These are phyloP conservation scores for Saccharomycopsis guyanensis DNA, from an alignment of 805 yeast species.

Conservation along the genomic window DNA sequence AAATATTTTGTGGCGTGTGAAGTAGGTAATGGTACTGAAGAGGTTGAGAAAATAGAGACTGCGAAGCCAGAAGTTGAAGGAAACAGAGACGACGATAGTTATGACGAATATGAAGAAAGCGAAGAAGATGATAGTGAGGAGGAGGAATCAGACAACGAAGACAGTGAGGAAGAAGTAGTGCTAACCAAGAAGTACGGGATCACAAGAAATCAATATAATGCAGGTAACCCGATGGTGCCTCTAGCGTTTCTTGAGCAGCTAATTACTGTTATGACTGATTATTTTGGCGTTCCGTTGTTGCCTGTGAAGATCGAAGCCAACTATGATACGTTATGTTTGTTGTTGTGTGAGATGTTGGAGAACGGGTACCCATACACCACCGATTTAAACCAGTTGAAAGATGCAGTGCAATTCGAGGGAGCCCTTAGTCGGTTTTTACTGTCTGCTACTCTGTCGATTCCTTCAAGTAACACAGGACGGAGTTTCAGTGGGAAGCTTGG, in stretches of 20 bases:
- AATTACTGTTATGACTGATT: constrained; percentile 45
- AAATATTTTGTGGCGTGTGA: constrained; percentile 10
- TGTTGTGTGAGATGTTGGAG: constrained; percentile 73
- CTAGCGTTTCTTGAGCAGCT: constrained; percentile 44
- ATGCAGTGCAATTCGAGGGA: constrained; percentile 59
- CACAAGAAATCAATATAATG: neutral
- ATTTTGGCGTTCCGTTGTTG: constrained; percentile 50
- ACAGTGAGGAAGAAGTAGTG: constrained; percentile 7
- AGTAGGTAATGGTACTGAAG: neutral
- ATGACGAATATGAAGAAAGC: constrained; percentile 17
- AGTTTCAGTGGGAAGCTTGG: constrained; percentile 1
- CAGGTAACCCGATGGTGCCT: constrained; percentile 46
- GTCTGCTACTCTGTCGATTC: constrained; percentile 28
- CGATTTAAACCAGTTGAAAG: constrained; percentile 63
- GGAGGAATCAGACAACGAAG: neutral
- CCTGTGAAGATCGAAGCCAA: constrained; percentile 57
- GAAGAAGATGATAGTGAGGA: constrained; percentile 8
- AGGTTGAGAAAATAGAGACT: neutral
- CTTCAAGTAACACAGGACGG: constrained; percentile 15
- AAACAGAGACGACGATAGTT: constrained; percentile 13
- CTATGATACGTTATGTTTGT: constrained; percentile 58
- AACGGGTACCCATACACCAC: constrained; percentile 67
- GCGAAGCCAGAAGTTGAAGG: constrained; percentile 9
- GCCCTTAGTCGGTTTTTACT: constrained; percentile 46
- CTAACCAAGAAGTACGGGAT: neutral